These are phyloP conservation scores for Jaltomata sinuosa DNA, from an alignment of 257 asterid genomes.

Conservation along the genomic window DNA sequence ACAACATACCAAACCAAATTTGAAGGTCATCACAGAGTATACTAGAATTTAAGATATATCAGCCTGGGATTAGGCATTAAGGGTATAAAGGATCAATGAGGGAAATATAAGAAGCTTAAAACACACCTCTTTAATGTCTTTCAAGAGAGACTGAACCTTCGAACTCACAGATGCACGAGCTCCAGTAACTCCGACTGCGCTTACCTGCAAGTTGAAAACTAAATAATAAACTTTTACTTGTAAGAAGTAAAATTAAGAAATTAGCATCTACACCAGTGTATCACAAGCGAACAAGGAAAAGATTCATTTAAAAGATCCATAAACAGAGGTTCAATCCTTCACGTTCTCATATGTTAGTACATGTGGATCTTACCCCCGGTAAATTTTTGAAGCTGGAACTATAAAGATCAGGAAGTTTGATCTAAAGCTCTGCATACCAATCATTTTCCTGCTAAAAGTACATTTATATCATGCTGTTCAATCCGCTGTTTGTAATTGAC, in stretches of 20 bases:
- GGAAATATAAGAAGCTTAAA: background rate
- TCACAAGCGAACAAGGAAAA: background rate
- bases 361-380: background rate
- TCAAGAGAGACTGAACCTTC: slow-evolving; percentile 59
- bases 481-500: background rate
- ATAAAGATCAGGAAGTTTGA: background rate
- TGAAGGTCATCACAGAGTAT: background rate
- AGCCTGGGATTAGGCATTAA: background rate
- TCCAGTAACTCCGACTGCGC: slow-evolving; percentile 87
- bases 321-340: background rate
- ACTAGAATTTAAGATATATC: background rate
- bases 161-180: slow-evolving; percentile 64
- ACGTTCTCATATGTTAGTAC: background rate
- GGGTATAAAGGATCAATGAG: background rate
- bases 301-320: background rate
- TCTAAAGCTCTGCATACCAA: background rate
- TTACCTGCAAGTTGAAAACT: slow-evolving; percentile 40
- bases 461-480: background rate
- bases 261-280: background rate
- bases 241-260: background rate
- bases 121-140: slow-evolving; percentile 71
- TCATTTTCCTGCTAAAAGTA: background rate
- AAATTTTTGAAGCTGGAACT: background rate
- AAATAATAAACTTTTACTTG: background rate
- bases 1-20: background rate